A percentile compares a stretch with the other conserved stretches of the same genome.
phyloP scores from a whole-genome alignment of 257 asterid species.

The Asclepias syriaca region DNA sequence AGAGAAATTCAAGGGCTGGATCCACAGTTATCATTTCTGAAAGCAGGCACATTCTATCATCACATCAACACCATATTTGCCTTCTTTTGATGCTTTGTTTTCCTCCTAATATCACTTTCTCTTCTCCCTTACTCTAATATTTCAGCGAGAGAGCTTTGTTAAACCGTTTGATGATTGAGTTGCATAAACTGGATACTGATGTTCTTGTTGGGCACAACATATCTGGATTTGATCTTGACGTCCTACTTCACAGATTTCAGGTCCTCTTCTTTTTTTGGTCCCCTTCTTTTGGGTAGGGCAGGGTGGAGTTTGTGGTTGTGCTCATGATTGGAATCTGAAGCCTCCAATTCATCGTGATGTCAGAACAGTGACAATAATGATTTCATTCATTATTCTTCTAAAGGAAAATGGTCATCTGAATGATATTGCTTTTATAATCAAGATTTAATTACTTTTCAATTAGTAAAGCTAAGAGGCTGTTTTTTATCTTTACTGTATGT shows the following conservation, averaged over 20 bases:
- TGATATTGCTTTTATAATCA: neutral
- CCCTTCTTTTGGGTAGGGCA: too few species aligned
- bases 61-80: neutral
- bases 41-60: slow-evolving; percentile 54
- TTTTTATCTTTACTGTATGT: neutral
- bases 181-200: slow-evolving; percentile 85
- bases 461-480: neutral
- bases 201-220: slow-evolving; percentile 94
- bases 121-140: slow-evolving; percentile 8
- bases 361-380: neutral
- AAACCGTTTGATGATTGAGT: slow-evolving; percentile 81
- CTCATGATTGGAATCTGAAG: neutral
- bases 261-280: slow-evolving; percentile 24
- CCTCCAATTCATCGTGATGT: neutral
- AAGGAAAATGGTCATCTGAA: neutral
- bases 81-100: slow-evolving; percentile 1
- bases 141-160: slow-evolving; percentile 94
- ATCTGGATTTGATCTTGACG: slow-evolving; percentile 97
- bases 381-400: neutral
- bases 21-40: slow-evolving; percentile 61
- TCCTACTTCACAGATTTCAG: slow-evolving; percentile 97
- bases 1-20: slow-evolving; percentile 78
- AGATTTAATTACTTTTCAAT: neutral
- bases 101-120: slow-evolving; percentile 16
- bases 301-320: too few species aligned